phyloP scores from a whole-genome alignment of 495 filamentous ascomycete genomes.

The Aspergillus conjunctus region DNA sequence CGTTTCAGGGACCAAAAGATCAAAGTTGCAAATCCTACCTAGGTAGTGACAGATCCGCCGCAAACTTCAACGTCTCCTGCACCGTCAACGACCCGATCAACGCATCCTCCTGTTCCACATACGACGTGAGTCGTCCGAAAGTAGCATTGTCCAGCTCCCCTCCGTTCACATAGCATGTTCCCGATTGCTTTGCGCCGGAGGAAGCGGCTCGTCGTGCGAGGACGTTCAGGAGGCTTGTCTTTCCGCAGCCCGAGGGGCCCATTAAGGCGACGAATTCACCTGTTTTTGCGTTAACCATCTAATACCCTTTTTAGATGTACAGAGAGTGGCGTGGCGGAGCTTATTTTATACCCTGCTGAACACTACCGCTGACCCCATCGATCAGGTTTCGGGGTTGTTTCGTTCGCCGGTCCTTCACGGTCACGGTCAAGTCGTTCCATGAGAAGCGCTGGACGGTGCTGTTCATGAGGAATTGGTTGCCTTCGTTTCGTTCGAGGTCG shows the following conservation, averaged over 20 bases:
- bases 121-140: constrained; percentile 58
- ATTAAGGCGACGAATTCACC: constrained; percentile 76
- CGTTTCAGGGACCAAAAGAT: too few relatives aligned
- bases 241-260: constrained; percentile 76
- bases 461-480: constrained; percentile 39
- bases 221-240: constrained; percentile 76
- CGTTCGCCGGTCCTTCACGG: constrained; percentile 67
- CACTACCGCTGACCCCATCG: constrained; percentile 34
- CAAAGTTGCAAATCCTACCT: constrained; percentile 36
- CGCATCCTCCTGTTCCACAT: constrained; percentile 86
- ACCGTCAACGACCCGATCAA: constrained; percentile 78
- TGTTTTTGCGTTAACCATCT: constrained; percentile 28
- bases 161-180: constrained; percentile 62
- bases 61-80: constrained; percentile 73
- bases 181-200: constrained; percentile 49
- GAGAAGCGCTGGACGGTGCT: constrained; percentile 51
- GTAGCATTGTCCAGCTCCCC: constrained; percentile 29
- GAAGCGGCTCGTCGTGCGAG: constrained; percentile 62
- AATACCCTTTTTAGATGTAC: too few relatives aligned
- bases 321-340: neutral
- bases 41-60: constrained; percentile 59
- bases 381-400: constrained; percentile 54
- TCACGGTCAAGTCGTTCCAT: constrained; percentile 65
- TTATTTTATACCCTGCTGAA: constrained; percentile 39
- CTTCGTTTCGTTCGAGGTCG: constrained; percentile 36